Percentiles rank a stretch among this genome's conserved stretches.
These are phyloP conservation scores for Pseudozyma thailandica DNA, from an alignment of 1,284 basidiomycete species.

Conservation along the genomic window DNA sequence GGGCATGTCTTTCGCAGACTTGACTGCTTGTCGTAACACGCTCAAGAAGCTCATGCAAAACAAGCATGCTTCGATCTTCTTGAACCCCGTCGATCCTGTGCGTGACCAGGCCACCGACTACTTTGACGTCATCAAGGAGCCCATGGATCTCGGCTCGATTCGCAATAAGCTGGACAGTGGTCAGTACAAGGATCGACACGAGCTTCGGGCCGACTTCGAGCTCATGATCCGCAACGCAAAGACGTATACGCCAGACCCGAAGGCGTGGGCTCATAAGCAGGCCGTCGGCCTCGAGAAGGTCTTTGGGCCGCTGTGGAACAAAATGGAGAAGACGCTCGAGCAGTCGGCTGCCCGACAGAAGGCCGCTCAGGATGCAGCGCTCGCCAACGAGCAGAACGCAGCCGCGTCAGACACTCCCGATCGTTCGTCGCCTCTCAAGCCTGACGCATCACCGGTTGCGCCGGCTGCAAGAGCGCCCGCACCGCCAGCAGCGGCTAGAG, in stretches of 20 bases:
- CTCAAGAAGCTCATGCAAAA: constrained; percentile 78
- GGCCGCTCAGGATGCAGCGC: constrained; percentile 44
- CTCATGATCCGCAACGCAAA: constrained; percentile 90
- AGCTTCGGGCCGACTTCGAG: constrained; percentile 86
- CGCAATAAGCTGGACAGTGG: constrained; percentile 86
- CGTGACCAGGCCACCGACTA: constrained; percentile 72
- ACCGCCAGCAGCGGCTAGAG: constrained; percentile 4
- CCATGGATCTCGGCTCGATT: constrained; percentile 95
- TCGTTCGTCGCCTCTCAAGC: constrained; percentile 24
- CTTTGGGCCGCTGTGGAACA: constrained; percentile 82
- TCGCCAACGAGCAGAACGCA: constrained; percentile 22
- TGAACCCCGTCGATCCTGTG: constrained; percentile 80
- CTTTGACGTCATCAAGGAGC: constrained; percentile 86
- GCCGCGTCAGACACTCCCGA: constrained; percentile 20
- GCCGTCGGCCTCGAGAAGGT: constrained; percentile 81
- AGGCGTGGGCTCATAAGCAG: constrained; percentile 80
- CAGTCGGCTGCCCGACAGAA: constrained; percentile 63
- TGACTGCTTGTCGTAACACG: constrained; percentile 81
- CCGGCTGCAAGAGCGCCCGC: not conserved
- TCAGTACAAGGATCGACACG: constrained; percentile 81
- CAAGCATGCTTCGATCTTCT: constrained; percentile 79
- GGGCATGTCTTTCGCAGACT: constrained; percentile 83
- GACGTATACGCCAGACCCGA: constrained; percentile 78
- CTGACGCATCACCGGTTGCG: constrained; percentile 8
- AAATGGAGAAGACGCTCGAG: constrained; percentile 66